Evolutionary conservation across 768 basidiomycete genomes (phyloP).

Genomic region (Leccinum longicurvipes): DNA sequence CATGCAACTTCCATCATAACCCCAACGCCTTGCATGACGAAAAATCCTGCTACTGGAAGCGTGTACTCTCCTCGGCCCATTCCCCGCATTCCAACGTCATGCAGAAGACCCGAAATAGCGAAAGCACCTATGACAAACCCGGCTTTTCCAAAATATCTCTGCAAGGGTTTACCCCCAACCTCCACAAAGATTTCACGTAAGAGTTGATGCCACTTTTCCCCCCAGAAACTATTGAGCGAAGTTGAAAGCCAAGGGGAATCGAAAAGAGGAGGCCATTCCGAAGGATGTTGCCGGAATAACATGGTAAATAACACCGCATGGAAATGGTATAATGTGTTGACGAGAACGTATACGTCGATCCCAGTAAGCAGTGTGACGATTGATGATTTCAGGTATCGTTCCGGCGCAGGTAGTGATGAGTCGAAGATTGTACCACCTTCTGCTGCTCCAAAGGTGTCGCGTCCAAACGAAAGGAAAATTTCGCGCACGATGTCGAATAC

Average conservation of each 20-base stretch:
- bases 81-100: slow-evolving; percentile 56
- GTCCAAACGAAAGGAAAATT: slow-evolving; percentile 29
- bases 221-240: slow-evolving; percentile 64
- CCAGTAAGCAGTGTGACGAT: slow-evolving; percentile 43
- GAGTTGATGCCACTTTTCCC: slow-evolving; percentile 63
- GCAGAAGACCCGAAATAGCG: slow-evolving; percentile 55
- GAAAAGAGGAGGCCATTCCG: slow-evolving; percentile 65
- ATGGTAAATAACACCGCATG: slow-evolving; percentile 42
- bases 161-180: slow-evolving; percentile 46
- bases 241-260: slow-evolving; percentile 53
- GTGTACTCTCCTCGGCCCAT: slow-evolving; percentile 54
- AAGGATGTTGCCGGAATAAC: slow-evolving; percentile 46
- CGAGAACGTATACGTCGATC: slow-evolving; percentile 40
- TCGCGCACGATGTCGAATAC: slow-evolving; percentile 2
- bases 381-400: slow-evolving; percentile 41
- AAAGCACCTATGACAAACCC: slow-evolving; percentile 59
- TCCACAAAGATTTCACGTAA: slow-evolving; percentile 56
- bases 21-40: slow-evolving; percentile 55
- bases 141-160: slow-evolving; percentile 41
- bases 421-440: slow-evolving; percentile 39
- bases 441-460: slow-evolving; percentile 35
- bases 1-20: slow-evolving; percentile 47
- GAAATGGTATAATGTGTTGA: slow-evolving; percentile 43
- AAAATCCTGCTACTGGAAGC: slow-evolving; percentile 43
- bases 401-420: slow-evolving; percentile 29